Evolutionary conservation across 2,329 filamentous ascomycete genomes (phyloP).

Genomic region (Shiraia sp.): DNA sequence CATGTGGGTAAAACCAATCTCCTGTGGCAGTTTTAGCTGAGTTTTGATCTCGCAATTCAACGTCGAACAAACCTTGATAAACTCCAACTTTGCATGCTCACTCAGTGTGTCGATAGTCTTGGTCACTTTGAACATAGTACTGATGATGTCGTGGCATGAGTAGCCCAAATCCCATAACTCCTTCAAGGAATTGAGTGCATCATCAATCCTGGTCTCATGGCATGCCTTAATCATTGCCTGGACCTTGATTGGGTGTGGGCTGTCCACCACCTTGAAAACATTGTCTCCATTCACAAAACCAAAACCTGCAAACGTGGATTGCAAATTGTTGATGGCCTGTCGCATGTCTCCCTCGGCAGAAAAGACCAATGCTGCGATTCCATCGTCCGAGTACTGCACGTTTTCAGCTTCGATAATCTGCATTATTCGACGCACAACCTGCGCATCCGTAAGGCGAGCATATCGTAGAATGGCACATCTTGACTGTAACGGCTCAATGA

Average conservation of each 20-base stretch:
- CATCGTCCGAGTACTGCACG: conserved; percentile 89
- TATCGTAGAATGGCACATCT: conserved; percentile 95
- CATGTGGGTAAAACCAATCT: conserved; percentile 99
- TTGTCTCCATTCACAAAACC: conserved; percentile 98
- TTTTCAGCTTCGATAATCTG: conserved; percentile 93
- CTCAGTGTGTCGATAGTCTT: conserved; percentile 92
- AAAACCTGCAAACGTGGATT: conserved; percentile 90
- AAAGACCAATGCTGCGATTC: conserved; percentile 93
- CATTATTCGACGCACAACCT: conserved; percentile 86
- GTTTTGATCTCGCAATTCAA: neutral
- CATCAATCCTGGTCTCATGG: conserved; percentile 88
- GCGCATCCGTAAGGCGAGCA: conserved; percentile 85
- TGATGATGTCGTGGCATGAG: conserved; percentile 98
- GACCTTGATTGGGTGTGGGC: conserved; percentile 95
- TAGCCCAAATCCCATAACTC: conserved; percentile 96
- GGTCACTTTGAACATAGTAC: conserved; percentile 98
- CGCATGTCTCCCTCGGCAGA: conserved; percentile 98
- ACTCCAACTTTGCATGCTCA: conserved; percentile 94
- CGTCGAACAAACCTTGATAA: conserved; percentile 66
- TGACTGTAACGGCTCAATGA: conserved; percentile 98
- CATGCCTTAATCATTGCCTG: conserved; percentile 98
- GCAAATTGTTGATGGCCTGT: conserved; percentile 97
- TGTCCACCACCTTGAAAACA: conserved; percentile 96
- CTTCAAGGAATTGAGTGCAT: conserved; percentile 80
- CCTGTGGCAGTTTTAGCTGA: conserved; percentile 45